A percentile compares a stretch with the other conserved stretches of the same genome.
Conservation (phyloP, 441 rosid genomes). For the Euphorbia corollata region DNA sequence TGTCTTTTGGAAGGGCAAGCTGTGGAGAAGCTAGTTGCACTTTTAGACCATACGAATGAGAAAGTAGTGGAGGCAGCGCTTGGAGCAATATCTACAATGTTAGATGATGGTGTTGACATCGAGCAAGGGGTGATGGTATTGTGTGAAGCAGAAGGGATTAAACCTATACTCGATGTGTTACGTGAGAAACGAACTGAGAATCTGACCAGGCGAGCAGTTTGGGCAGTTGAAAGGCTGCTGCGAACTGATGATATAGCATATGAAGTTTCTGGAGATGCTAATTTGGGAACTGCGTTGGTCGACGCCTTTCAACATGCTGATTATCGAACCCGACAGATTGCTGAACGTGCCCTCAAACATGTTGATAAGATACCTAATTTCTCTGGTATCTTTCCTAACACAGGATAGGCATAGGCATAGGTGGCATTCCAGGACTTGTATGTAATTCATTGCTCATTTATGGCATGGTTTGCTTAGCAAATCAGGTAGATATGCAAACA, state of each 20-base stretch:
- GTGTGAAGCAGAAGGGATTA: slow-evolving; percentile 56
- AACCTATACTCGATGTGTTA: slow-evolving; percentile 51
- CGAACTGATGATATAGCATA: slow-evolving; percentile 69
- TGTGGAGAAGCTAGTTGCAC: slow-evolving; percentile 80
- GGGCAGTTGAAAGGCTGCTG: slow-evolving; percentile 86
- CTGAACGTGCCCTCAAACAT: slow-evolving; percentile 86
- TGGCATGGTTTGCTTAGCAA: not conserved
- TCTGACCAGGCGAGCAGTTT: slow-evolving; percentile 66
- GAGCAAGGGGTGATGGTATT: slow-evolving; percentile 62
- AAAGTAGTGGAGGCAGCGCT: slow-evolving; percentile 85
- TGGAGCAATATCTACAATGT: slow-evolving; percentile 71
- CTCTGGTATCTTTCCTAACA: slow-evolving; percentile 74
- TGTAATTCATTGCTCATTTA: slow-evolving; percentile 17
- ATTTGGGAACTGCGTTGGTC: slow-evolving; percentile 72
- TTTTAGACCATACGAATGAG: slow-evolving; percentile 73
- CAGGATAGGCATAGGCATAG: slow-evolving; percentile 27
- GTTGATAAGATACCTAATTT: slow-evolving; percentile 89
- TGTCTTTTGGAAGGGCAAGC: slow-evolving; percentile 79
- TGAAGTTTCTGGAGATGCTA: slow-evolving; percentile 64
- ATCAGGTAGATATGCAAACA: slow-evolving; percentile 32
- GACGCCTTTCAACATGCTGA: slow-evolving; percentile 92
- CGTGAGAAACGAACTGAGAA: slow-evolving; percentile 60
- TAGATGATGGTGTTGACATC: slow-evolving; percentile 74
- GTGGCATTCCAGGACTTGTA: slow-evolving; percentile 7
- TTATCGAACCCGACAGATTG: slow-evolving; percentile 71